Base-by-base conservation (phyloP, 2,329 filamentous ascomycete genomes). In the Alternaria rosae region DNA sequence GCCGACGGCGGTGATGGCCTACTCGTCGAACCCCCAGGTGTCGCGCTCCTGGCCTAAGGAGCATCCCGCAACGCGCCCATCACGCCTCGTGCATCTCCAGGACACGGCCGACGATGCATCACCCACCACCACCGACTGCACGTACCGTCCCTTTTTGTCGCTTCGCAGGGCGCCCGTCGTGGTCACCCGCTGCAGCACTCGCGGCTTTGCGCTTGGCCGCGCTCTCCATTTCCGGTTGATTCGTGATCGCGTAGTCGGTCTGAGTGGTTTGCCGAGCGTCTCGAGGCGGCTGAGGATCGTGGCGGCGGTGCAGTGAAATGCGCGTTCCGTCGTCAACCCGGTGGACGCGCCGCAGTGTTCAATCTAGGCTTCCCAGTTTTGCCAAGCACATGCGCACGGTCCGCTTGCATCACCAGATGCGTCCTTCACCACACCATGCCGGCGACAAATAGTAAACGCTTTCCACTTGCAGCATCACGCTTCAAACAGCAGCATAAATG, bases 141-240 rank as follows among this genome's bases (percentile, higher is more conserved):
- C 86, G 81, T 83, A 88, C 86, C 81, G 85, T 82, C 62, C 85
- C 71, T 80, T 86, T 87, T 78, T 85, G 82, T 75, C 85, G 85
- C 82, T 89, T 89, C 65, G 84, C 79, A 72, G 84, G 83, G 75
- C 85, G 85, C 70, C 82, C 81, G 66, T 85, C 85, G 69, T 77
- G 75, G 56, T 86, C 85, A 56, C 84, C 81, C 69, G 80, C 82
- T 67, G 80, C 81, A 65, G 79, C 79, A 70, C 76, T 75, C 57
- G 82, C 81, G 44, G 82, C 82, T 79, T 88, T 88, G 78, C 87
- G 85, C 82, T 89, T 89, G 67, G 81, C 76, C 65, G 77, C 78
- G 70, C 78, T 80, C 67, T 82, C 81, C 81, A 82, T 80, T 68
- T 69, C 65, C 60, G 54, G 60, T 47, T 47, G 32, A 63, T 67